phyloP scores from a whole-genome alignment of 1,139 yeast genomes.

The Magnusiomyces sp. region DNA sequence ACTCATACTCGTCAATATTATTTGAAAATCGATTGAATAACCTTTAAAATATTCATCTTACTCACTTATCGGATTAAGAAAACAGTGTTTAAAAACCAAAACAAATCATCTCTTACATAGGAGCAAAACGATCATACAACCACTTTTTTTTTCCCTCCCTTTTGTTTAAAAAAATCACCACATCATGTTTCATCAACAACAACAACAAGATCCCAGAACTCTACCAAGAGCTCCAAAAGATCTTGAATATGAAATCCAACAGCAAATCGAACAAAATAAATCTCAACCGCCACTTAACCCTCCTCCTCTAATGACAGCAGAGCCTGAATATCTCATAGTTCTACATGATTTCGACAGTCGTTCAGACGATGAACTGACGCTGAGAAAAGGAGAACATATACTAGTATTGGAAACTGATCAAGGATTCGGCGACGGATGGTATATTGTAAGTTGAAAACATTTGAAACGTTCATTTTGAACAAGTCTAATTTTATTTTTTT shows the following conservation, averaged over 20 bases:
- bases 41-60: too few species aligned
- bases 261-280: background rate
- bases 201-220: background rate
- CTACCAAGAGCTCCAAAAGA: too few species aligned
- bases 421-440: conserved; percentile 98
- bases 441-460: conserved; percentile 34
- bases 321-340: conserved; percentile 38
- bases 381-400: conserved; percentile 74
- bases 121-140: too few species aligned
- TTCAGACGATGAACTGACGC: conserved; percentile 77
- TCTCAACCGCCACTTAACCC: background rate
- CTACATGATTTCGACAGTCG: conserved; percentile 82
- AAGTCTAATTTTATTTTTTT: background rate
- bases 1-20: too few species aligned
- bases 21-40: too few species aligned
- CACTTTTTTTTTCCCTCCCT: too few species aligned
- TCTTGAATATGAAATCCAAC: background rate
- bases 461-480: background rate
- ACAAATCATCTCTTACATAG: too few species aligned
- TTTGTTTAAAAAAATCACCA: too few species aligned
- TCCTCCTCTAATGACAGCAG: conserved; percentile 5
- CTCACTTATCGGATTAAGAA: too few species aligned
- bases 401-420: conserved; percentile 88
- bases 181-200: background rate
- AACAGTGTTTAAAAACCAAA: too few species aligned